Conservation (phyloP, 2,329 filamentous ascomycete species). For the Malbranchea zuffiana region DNA sequence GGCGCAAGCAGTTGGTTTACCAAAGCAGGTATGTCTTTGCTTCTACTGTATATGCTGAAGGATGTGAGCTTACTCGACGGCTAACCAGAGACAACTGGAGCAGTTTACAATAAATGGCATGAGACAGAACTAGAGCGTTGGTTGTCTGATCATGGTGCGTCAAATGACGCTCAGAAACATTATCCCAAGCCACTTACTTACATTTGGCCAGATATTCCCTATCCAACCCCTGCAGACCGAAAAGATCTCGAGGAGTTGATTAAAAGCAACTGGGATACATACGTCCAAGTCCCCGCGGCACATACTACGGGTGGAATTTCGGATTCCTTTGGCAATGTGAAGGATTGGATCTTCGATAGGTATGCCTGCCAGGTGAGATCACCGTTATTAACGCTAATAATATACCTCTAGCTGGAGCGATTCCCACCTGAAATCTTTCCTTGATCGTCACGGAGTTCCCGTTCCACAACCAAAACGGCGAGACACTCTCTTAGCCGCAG, state of each 20-base stretch:
- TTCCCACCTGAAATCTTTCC: slow-evolving; percentile 84
- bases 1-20: slow-evolving; percentile 74
- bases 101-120: slow-evolving; percentile 98
- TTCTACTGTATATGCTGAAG: slow-evolving; percentile 17
- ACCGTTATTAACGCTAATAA: slow-evolving; percentile 34
- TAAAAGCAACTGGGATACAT: slow-evolving; percentile 75
- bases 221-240: slow-evolving; percentile 80
- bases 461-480: slow-evolving; percentile 79
- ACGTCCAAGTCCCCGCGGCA: slow-evolving; percentile 63
- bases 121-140: slow-evolving; percentile 95
- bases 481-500: slow-evolving; percentile 66
- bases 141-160: slow-evolving; percentile 67
- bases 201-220: slow-evolving; percentile 53
- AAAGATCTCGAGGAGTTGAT: slow-evolving; percentile 91
- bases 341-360: slow-evolving; percentile 87
- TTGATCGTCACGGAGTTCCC: slow-evolving; percentile 76
- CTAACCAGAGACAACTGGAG: slow-evolving; percentile 1
- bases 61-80: neutral
- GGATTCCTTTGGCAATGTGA: slow-evolving; percentile 58
- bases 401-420: slow-evolving; percentile 64
- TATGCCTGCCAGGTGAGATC: too few species aligned
- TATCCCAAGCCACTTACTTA: neutral
- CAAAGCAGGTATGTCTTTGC: slow-evolving; percentile 56
- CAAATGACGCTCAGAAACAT: neutral
- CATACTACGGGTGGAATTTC: slow-evolving; percentile 65